Evolutionary conservation across 805 yeast species (phyloP).

Genomic region (Zygoascus flipseniorum): DNA sequence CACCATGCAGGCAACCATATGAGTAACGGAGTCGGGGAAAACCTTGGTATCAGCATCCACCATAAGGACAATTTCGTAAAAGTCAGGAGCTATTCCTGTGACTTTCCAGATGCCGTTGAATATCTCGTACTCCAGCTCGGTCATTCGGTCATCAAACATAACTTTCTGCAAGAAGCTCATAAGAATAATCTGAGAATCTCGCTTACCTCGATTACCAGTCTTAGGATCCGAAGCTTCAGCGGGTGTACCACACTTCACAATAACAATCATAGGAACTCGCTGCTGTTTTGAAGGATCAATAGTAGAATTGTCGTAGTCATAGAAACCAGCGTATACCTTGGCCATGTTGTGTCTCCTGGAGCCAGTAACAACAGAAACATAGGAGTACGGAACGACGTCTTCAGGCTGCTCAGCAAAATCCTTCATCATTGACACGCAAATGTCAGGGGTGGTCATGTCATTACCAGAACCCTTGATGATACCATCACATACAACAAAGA

Average conservation of each 20-base stretch:
- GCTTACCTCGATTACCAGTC: constrained; percentile 94
- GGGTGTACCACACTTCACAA: constrained; percentile 85
- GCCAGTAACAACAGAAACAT: constrained; percentile 94
- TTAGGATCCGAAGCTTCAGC: constrained; percentile 61
- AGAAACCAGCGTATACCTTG: constrained; percentile 89
- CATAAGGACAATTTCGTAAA: constrained; percentile 78
- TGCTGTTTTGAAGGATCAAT: constrained; percentile 71
- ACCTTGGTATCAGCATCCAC: constrained; percentile 93
- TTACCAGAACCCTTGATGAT: constrained; percentile 91
- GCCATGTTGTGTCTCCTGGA: constrained; percentile 96
- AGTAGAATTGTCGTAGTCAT: constrained; percentile 69
- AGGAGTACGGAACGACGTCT: constrained; percentile 72
- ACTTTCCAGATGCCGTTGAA: constrained; percentile 67
- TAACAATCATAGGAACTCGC: constrained; percentile 68
- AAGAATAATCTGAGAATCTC: constrained; percentile 85
- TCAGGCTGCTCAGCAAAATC: constrained; percentile 64
- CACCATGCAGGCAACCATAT: constrained; percentile 85
- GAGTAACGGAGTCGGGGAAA: constrained; percentile 78
- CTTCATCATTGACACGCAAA: constrained; percentile 78
- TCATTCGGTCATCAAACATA: constrained; percentile 91
- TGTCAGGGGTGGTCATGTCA: constrained; percentile 80
- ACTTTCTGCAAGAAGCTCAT: constrained; percentile 86
- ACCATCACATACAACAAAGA: constrained; percentile 88
- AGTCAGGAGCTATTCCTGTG: constrained; percentile 77
- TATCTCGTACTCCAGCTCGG: constrained; percentile 76